Percentiles rank a stretch among this genome's conserved stretches.
Evolutionary conservation across 208 protist species (phyloP).

Genomic region (Leishmania mexicana): DNA sequence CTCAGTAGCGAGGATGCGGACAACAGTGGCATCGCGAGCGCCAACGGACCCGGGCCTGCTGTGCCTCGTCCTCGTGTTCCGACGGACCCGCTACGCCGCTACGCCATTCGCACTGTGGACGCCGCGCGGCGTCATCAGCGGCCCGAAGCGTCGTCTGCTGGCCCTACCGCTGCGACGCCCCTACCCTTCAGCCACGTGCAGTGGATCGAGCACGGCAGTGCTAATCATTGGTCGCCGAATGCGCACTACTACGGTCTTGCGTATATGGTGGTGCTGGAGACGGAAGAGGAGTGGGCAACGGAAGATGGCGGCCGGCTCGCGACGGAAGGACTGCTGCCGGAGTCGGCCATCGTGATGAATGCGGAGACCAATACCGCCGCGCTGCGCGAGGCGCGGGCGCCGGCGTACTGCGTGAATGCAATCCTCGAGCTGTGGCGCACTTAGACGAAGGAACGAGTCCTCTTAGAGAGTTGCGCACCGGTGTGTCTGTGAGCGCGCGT

Average conservation of each 20-base stretch:
- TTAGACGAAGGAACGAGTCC: neutral
- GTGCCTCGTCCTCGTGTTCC: too few relatives aligned
- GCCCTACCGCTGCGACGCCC: slow-evolving; percentile 37
- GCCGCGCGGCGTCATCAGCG: slow-evolving; percentile 14
- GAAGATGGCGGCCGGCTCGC: slow-evolving; percentile 10
- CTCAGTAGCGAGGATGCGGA: neutral
- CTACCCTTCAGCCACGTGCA: slow-evolving; percentile 31
- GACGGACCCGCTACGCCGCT: slow-evolving; percentile 21
- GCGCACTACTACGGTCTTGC: slow-evolving; percentile 76
- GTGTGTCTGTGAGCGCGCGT: neutral
- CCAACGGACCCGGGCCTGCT: neutral
- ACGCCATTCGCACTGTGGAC: slow-evolving; percentile 29
- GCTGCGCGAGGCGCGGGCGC: slow-evolving; percentile 6
- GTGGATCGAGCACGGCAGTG: slow-evolving; percentile 26
- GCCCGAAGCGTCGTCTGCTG: neutral
- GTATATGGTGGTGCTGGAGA: slow-evolving; percentile 59
- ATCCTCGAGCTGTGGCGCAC: slow-evolving; percentile 43
- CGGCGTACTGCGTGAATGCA: slow-evolving; percentile 44
- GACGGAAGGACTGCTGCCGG: slow-evolving; percentile 21
- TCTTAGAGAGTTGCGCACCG: neutral
- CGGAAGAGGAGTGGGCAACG: slow-evolving; percentile 16
- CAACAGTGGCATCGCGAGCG: neutral
- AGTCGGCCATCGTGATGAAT: slow-evolving; percentile 14
- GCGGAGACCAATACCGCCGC: neutral
- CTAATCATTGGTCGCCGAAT: slow-evolving; percentile 60